Percentiles rank a stretch among this genome's conserved stretches.
Evolutionary conservation across 148 eudicot genomes (phyloP).

Genomic region (Diospyros lotus): DNA sequence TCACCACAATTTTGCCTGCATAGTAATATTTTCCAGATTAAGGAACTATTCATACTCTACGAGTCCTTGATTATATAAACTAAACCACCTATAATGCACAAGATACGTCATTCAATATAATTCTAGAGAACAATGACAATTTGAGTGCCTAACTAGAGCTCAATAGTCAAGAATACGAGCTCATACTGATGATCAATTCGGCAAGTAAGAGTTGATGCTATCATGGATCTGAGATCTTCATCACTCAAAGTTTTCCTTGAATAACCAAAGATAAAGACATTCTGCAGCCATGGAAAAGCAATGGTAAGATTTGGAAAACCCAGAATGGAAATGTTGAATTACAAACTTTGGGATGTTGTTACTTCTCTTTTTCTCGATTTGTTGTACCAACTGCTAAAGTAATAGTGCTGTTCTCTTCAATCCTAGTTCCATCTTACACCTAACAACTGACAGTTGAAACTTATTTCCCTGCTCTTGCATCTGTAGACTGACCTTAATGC

Average conservation of each 20-base stretch:
- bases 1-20: constrained; percentile 29
- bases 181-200: constrained; percentile 33
- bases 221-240: constrained; percentile 32
- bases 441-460: not conserved
- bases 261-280: constrained; percentile 31
- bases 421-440: not conserved
- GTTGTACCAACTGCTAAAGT: no score
- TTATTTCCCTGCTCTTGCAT: constrained; percentile 2
- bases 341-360: not conserved
- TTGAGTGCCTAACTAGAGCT: constrained; percentile 8
- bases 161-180: not conserved
- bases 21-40: constrained; percentile 2
- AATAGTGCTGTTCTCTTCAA: not conserved
- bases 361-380: no score
- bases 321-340: not conserved
- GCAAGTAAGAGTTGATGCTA: constrained; percentile 36
- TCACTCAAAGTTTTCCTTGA: constrained; percentile 27
- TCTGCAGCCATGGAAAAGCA: constrained; percentile 24
- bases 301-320: constrained; percentile 7
- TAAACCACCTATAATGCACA: not conserved
- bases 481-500: not conserved
- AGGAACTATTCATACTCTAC: not conserved
- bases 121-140: not conserved
- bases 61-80: not conserved
- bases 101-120: not conserved